These are phyloP conservation scores for Cladophialophora immunda DNA, from an alignment of 2,329 filamentous ascomycete genomes.

Conservation along the genomic window DNA sequence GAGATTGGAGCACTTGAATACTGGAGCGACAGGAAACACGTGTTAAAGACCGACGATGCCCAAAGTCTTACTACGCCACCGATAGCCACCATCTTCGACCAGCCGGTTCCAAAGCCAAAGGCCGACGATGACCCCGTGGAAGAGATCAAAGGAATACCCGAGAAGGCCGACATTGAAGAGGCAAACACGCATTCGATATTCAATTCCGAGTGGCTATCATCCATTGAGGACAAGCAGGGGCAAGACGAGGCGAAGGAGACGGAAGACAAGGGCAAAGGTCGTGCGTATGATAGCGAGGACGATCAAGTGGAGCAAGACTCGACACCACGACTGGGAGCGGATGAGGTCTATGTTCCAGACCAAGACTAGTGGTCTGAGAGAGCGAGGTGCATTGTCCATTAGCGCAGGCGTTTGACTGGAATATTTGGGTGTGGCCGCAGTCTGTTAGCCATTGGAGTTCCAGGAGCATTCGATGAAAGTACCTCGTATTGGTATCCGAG, in stretches of 20 bases:
- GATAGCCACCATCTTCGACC: slow-evolving; percentile 37
- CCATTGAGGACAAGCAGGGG: slow-evolving; percentile 22
- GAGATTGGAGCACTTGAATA: slow-evolving; percentile 84
- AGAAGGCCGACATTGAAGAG: slow-evolving; percentile 52
- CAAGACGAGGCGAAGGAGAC: slow-evolving; percentile 22
- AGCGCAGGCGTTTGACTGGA: slow-evolving; percentile 35
- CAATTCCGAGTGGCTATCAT: not conserved
- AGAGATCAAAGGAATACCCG: slow-evolving; percentile 71
- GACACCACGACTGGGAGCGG: slow-evolving; percentile 25
- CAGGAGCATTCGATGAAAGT: not conserved
- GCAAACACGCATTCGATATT: slow-evolving; percentile 28
- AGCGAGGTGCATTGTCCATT: slow-evolving; percentile 30
- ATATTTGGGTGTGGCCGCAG: slow-evolving; percentile 7
- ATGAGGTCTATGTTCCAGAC: slow-evolving; percentile 34
- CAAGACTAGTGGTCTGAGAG: slow-evolving; percentile 28
- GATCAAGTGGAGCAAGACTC: slow-evolving; percentile 33
- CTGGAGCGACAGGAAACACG: slow-evolving; percentile 74
- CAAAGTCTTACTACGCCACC: slow-evolving; percentile 28
- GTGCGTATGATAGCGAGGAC: slow-evolving; percentile 33
- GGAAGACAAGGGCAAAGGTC: slow-evolving; percentile 33
- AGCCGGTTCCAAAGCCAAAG: slow-evolving; percentile 26
- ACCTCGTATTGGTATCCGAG: not conserved
- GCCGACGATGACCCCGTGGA: slow-evolving; percentile 38
- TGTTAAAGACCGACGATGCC: slow-evolving; percentile 38
- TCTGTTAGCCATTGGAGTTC: not conserved